Percentiles rank a stretch among this genome's conserved stretches.
Evolutionary conservation across 495 filamentous ascomycete species (phyloP).

Genomic region (Neurospora pannonica): DNA sequence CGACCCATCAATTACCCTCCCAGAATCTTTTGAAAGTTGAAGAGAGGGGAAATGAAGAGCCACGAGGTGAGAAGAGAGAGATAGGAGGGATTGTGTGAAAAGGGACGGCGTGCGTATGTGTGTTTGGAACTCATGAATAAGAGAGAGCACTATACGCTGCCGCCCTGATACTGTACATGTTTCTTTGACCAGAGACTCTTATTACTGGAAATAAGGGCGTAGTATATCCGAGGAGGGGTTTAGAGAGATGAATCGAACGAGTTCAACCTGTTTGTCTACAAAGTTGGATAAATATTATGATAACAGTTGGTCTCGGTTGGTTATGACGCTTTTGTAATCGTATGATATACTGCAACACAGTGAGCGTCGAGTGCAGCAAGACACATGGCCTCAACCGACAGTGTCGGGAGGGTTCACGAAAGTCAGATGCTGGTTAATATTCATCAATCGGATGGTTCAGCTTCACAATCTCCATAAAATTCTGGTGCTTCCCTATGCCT

Average conservation of each 20-base stretch:
- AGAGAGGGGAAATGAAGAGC: background rate
- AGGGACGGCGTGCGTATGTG: background rate
- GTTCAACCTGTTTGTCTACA: background rate
- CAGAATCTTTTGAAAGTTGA: background rate
- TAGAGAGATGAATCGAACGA: background rate
- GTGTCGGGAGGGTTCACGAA: background rate
- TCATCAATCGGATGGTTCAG: background rate
- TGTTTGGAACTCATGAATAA: background rate
- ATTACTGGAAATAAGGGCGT: background rate
- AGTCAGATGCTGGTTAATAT: background rate
- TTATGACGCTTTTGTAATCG: too few species aligned
- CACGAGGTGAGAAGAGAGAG: background rate
- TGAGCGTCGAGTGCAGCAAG: background rate
- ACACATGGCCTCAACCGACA: background rate
- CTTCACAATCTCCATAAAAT: background rate
- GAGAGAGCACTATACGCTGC: background rate
- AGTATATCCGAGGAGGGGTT: background rate
- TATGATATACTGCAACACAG: too few species aligned
- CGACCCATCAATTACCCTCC: background rate
- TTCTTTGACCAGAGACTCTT: background rate
- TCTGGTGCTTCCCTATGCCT: background rate
- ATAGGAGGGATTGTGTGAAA: background rate
- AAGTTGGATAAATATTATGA: too few species aligned
- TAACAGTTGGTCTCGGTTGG: too few species aligned
- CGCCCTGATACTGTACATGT: background rate